phyloP scores from a whole-genome alignment of 495 filamentous ascomycete genomes.

The Aspergillus kassunensis region DNA sequence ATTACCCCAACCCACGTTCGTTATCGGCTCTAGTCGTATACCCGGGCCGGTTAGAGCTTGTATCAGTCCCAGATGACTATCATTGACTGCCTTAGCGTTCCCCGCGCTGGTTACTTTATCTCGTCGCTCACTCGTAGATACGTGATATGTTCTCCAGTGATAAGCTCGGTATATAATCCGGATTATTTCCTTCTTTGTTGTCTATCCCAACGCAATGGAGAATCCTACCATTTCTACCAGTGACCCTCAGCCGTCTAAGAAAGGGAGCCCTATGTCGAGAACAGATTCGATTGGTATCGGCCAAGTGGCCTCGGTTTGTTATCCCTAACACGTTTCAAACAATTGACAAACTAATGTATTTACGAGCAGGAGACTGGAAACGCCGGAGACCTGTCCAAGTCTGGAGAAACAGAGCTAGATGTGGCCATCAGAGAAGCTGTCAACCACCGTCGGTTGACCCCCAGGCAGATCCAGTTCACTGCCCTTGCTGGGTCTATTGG shows the following conservation, averaged over 20 bases:
- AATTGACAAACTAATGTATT: no score
- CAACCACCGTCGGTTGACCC: background rate
- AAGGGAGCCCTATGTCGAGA: background rate
- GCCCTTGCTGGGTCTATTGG: slow-evolving; percentile 2
- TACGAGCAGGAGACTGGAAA: background rate
- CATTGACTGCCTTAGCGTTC: no score
- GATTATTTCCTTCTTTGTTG: background rate
- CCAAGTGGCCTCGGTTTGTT: background rate
- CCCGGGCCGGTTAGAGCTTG: background rate
- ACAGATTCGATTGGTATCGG: background rate
- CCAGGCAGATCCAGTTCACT: slow-evolving; percentile 1
- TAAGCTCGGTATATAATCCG: background rate
- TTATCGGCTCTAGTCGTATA: background rate
- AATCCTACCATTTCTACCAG: background rate
- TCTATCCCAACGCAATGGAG: background rate
- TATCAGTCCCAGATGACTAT: background rate
- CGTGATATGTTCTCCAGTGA: background rate
- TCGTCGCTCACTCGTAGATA: background rate
- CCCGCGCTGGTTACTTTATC: slow-evolving; percentile 2
- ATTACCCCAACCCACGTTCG: background rate
- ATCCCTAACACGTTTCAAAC: background rate
- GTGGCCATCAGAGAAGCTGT: background rate
- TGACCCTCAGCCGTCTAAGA: background rate
- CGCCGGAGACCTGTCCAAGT: background rate
- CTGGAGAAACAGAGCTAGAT: background rate